Evolutionary conservation across 2,329 filamentous ascomycete species (phyloP), one percentile per base, ranked within the genome.

Genomic region (Zarea fungicola): DNA sequence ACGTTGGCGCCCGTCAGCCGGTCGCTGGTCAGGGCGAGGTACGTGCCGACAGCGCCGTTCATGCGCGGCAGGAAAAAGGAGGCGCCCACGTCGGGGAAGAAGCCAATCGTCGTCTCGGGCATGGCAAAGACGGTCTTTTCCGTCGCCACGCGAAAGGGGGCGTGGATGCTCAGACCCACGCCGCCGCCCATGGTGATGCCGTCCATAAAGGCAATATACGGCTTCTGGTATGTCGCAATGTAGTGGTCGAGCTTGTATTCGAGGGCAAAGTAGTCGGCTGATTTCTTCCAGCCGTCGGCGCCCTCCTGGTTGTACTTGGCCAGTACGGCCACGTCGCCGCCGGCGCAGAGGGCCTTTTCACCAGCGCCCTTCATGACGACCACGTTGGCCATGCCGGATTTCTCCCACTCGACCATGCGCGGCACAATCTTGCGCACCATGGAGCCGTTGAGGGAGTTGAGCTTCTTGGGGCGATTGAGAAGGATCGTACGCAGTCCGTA

Each of bases 101-200:
- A 96, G 32, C 93, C 93, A 62, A 99, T 99, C 8, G 83, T 95
- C 4, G 93, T 99, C 73, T 99, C 93, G 25, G 93, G 93, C 93
- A 99, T 99, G 58, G 95, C 91, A 62, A 99, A 97, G 41, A 95
- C 72, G 6, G 93, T 99, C 63, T 85, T 86, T 71, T 99, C 93
- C 3, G 93, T 99, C 31, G 93, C 93, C 63, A 99, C 95, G 52
- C 93, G 80, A 77, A 99, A 92, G 3, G 93, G 95, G 3, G 93
- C 92, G 69, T 99, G 95, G 45, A 96, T 81, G 66, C 88, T 95
- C 49, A 99, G 79, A 6, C 93, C 93, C 46, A 97, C 93, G 56
- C 93, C 93, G 49, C 93, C 93, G 49, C 93, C 93, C 93, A 99
- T 99, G 45, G 95, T 99, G 66, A 96, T 87, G 52, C 93, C 93